Evolutionary conservation across 2,329 filamentous ascomycete species (phyloP).

Genomic region (Trichophyton schoenleinii): DNA sequence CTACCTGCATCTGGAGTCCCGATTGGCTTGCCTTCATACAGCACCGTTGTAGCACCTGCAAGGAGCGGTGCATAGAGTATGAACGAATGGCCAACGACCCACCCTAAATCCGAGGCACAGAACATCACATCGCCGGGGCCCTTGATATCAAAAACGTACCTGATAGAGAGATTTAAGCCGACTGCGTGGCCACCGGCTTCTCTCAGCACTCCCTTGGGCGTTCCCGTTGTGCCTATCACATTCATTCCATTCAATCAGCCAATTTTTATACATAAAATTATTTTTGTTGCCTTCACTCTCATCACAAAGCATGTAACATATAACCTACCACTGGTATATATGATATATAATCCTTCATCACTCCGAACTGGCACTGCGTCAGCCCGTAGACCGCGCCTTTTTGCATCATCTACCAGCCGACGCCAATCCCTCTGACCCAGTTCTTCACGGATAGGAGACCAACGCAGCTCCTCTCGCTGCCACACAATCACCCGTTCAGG

Average conservation of each 20-base stretch:
- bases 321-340: constrained; percentile 58
- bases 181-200: constrained; percentile 81
- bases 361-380: constrained; percentile 66
- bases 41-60: constrained; percentile 68
- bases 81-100: constrained; percentile 78
- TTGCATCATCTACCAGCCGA: constrained; percentile 57
- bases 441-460: constrained; percentile 56
- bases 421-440: constrained; percentile 69
- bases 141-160: constrained; percentile 68
- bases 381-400: constrained; percentile 53
- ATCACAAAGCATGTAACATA: background rate
- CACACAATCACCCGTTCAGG: constrained; percentile 64
- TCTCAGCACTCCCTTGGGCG: constrained; percentile 70
- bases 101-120: constrained; percentile 77
- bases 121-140: constrained; percentile 75
- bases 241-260: too few species aligned
- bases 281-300: background rate
- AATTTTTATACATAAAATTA: background rate
- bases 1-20: constrained; percentile 77
- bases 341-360: constrained; percentile 73
- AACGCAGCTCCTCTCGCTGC: constrained; percentile 66
- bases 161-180: constrained; percentile 67
- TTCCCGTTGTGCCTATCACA: constrained; percentile 55
- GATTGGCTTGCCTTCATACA: constrained; percentile 90
- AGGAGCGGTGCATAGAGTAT: constrained; percentile 83